phyloP scores from a whole-genome alignment of 208 protist species.

The Jaenimonas drosophilae region DNA sequence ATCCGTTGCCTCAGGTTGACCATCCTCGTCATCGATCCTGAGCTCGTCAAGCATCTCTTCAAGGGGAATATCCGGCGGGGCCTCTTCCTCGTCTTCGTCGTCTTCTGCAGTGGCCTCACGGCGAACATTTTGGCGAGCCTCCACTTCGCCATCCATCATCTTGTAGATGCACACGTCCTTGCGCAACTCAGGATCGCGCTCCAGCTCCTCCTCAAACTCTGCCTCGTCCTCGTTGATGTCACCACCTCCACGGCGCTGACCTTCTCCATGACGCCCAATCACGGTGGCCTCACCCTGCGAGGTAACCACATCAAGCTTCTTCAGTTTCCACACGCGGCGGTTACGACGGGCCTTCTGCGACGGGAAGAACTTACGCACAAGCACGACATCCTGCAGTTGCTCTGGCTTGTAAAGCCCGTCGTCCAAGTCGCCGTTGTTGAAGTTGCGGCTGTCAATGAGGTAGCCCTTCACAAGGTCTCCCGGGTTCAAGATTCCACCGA shows the following conservation, averaged over 20 bases:
- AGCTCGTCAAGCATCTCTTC: constrained; percentile 86
- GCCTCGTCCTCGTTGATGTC: constrained; percentile 23
- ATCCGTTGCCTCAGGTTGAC: constrained; percentile 2
- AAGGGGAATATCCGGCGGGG: constrained; percentile 42
- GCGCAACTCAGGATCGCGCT: constrained; percentile 73
- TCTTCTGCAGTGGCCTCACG: constrained; percentile 6
- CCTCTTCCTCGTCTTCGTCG: constrained; percentile 46
- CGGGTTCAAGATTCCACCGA: constrained; percentile 88
- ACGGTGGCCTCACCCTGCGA: constrained; percentile 31
- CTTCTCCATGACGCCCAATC: constrained; percentile 4
- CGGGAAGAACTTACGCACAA: constrained; percentile 92
- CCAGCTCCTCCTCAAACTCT: constrained; percentile 85
- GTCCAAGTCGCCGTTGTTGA: constrained; percentile 89
- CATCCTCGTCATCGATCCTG: constrained; percentile 44
- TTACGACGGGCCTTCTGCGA: constrained; percentile 59
- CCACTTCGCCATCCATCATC: constrained; percentile 38
- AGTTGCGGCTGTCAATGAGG: constrained; percentile 78
- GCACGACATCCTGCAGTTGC: constrained; percentile 85
- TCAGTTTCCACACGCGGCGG: constrained; percentile 68
- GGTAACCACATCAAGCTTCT: constrained; percentile 66
- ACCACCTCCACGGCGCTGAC: constrained; percentile 3
- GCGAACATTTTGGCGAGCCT: constrained; percentile 9
- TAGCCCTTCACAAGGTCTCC: constrained; percentile 95
- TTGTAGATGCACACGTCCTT: constrained; percentile 80
- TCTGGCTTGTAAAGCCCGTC: constrained; percentile 55